phyloP scores from a whole-genome alignment of 306 rosid species.

The Coriaria nepalensis region DNA sequence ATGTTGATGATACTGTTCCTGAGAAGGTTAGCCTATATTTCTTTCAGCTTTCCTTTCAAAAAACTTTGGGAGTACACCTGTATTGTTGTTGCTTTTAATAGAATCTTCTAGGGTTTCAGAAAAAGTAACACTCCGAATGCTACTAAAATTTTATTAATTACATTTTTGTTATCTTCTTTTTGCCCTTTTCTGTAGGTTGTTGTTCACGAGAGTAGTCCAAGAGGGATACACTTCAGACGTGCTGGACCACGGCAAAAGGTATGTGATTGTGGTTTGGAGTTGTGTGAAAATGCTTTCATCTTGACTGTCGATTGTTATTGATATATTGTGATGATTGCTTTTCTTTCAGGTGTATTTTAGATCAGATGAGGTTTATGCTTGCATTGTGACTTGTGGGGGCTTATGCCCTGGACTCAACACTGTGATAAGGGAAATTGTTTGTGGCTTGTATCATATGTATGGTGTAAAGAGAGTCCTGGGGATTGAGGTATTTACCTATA shows the following conservation, averaged over 20 bases:
- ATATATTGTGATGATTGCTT: constrained; percentile 6
- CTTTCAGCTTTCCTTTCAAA: background rate
- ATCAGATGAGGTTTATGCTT: constrained; percentile 77
- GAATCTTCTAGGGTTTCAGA: too few relatives aligned
- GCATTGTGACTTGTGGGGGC: constrained; percentile 95
- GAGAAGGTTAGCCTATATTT: constrained; percentile 37
- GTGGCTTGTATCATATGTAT: constrained; percentile 79
- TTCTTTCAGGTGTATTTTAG: constrained; percentile 59
- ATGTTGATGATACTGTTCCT: constrained; percentile 73
- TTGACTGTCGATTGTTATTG: constrained; percentile 1
- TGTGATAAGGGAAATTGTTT: constrained; percentile 83
- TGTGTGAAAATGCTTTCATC: constrained; percentile 2
- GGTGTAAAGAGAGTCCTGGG: constrained; percentile 79
- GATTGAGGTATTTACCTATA: constrained; percentile 32
- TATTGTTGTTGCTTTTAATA: background rate
- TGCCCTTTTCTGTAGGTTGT: constrained; percentile 31
- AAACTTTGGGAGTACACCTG: background rate
- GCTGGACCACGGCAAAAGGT: constrained; percentile 98
- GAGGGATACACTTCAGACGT: constrained; percentile 85
- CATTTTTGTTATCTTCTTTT: background rate
- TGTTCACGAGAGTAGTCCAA: constrained; percentile 69
- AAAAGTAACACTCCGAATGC: too few relatives aligned
- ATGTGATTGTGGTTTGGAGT: constrained; percentile 5
- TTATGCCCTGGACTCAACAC: constrained; percentile 99
- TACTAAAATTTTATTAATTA: background rate